Evolutionary conservation across 2,329 filamentous ascomycete genomes (phyloP).

Genomic region (Drechslera avenae): DNA sequence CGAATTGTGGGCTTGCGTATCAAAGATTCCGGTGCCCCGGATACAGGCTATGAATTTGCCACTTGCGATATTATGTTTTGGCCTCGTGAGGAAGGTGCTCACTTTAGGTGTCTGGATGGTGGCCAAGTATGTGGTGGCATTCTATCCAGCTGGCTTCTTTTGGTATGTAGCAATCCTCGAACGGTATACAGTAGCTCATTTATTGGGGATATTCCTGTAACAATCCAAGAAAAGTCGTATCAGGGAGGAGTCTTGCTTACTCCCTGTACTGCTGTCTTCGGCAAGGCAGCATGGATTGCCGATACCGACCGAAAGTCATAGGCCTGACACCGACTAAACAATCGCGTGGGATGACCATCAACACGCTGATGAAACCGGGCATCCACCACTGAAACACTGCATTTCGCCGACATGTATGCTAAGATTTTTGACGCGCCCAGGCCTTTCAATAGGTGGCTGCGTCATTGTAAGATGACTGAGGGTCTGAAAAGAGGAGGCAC

Average conservation of each 20-base stretch:
- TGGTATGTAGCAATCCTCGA: neutral
- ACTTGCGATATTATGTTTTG: slow-evolving; percentile 20
- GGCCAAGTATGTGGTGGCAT: neutral
- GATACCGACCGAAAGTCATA: neutral
- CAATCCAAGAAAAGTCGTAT: no score
- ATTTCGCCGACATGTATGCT: neutral
- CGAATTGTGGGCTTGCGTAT: neutral
- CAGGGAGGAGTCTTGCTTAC: no score
- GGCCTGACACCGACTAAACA: neutral
- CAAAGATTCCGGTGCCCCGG: slow-evolving; percentile 14
- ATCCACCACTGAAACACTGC: neutral
- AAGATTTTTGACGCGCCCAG: neutral
- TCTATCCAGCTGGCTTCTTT: neutral
- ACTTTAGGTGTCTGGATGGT: slow-evolving; percentile 4
- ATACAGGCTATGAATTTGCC: slow-evolving; percentile 17
- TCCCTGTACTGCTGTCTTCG: no score
- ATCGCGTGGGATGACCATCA: neutral
- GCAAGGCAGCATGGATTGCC: neutral
- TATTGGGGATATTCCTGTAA: no score
- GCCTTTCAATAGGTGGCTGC: neutral
- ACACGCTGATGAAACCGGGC: neutral
- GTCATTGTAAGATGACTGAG: neutral
- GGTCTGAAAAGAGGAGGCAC: no score
- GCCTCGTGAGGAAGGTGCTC: slow-evolving; percentile 8
- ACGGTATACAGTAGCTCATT: neutral